Base-by-base conservation (phyloP, 2,329 filamentous ascomycete genomes). In the Alternaria panax region DNA sequence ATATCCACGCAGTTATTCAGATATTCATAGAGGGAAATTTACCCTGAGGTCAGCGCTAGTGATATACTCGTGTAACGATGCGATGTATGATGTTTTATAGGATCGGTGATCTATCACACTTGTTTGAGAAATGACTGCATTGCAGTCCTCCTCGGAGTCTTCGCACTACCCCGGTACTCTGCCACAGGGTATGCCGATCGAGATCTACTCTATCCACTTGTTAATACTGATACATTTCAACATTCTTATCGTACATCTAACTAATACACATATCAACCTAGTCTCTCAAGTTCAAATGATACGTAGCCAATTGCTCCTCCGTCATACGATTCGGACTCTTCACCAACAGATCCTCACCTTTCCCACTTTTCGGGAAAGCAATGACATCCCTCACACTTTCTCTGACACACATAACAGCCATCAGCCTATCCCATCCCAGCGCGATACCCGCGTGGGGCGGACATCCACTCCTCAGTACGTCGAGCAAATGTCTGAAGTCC, bases 371-470 rank as follows among this genome's bases (percentile, higher is more conserved):
- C 0, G 95, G 96, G 73, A 99, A 99, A 0, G 93, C 93, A 78
- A 99, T 97, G 2, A 99, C 94, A 80, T 99, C 94, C 60, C 92
- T 84, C 3, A 99, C 90, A 1, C 90, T 93, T 11, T 90, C 84
- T 30, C 86, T 89, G 1, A 89, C 90, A 22, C 90, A 86, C 83
- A 99, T 86, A 1, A 97, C 82, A 0, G 94, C 90, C 38, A 95
- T 84, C 48, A 99, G 79, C 4, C 95, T 85, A 76, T 99, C 95
- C 75, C 97, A 97, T 0, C 95, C 95, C 16, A 99, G 81, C 0
- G 95, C 95, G 64, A 99, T 90, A 0, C 95, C 95, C 0, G 95
- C 93, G 75, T 99, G 95, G 0, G 95, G 96, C 12, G 95, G 95
- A 80, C 95, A 98, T 0, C 94, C 96, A 0, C 91, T 88, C 7